A percentile compares a stretch with the other conserved stretches of the same genome.
Conservation (phyloP, 2,329 filamentous ascomycete genomes). For the Colletotrichum plurivorum region DNA sequence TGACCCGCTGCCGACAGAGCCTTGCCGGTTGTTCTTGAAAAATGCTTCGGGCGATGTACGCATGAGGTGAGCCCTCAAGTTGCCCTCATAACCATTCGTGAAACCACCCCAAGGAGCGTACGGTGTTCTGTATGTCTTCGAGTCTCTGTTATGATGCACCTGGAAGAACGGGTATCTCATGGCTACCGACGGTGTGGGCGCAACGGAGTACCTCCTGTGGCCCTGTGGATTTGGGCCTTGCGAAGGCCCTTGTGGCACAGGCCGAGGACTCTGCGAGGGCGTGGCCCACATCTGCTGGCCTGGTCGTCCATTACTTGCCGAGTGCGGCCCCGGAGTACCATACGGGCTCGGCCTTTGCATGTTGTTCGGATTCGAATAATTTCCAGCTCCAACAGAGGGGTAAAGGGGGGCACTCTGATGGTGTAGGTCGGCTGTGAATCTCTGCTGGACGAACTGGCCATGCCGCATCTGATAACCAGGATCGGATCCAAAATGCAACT, state of each 20-base stretch:
- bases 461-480: conserved; percentile 44
- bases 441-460: conserved; percentile 45
- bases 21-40: conserved; percentile 43
- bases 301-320: conserved; percentile 3
- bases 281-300: conserved; percentile 29
- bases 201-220: conserved; percentile 38
- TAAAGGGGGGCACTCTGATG: conserved; percentile 8
- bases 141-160: conserved; percentile 71
- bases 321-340: conserved; percentile 22
- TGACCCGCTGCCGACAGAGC: conserved; percentile 39
- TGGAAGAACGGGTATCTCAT: conserved; percentile 73
- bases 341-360: conserved; percentile 27
- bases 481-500: conserved; percentile 48
- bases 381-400: conserved; percentile 4
- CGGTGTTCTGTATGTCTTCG: conserved; percentile 71
- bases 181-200: conserved; percentile 53
- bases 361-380: conserved; percentile 8
- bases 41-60: conserved; percentile 53
- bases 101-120: conserved; percentile 71
- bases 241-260: neutral
- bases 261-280: conserved; percentile 20
- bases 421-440: conserved; percentile 41
- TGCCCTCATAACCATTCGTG: conserved; percentile 73
- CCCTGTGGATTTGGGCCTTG: conserved; percentile 34
- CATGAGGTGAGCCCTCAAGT: conserved; percentile 61